Base-by-base conservation (phyloP, 495 filamentous ascomycete species). In the Aspergillus sparsus region DNA sequence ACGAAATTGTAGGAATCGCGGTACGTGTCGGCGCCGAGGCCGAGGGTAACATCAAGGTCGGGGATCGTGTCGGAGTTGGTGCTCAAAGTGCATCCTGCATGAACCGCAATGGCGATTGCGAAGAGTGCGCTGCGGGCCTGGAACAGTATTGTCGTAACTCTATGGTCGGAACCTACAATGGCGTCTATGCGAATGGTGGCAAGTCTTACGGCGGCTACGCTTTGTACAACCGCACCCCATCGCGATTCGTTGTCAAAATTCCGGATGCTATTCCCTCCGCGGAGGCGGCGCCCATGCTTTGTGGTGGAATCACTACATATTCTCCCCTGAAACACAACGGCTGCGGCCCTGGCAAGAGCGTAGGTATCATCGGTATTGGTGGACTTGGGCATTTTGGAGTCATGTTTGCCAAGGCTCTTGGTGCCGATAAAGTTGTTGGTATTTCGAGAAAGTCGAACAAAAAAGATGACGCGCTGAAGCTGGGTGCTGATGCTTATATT, bases 31-130 rank as follows among this genome's bases (percentile, higher is more conserved):
- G 90, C 34, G 76, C 72, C 52, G 77, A 87, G 46, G 86, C 79
- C 7, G 82, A 82, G 58, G 76, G 66, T 12, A 66, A 78, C 52
- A 74, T 93, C 69, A 86, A 88, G 59, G 71, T 90, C 37, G 91
- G 90, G n/a, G 90, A 93, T 69, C 82, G 89, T 39, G 88, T 92
- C 35, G 91, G 91, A 53, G 88, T 93, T 13, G 90, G 91, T 53
- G 89, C 90, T 5, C 90, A 93, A 73, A 77, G 76, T 34, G 76
- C 77, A 44, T 84, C 85, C 31, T 93, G 90, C 77, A 71, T 78
- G 55, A 72, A 78, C 60, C 62, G 62, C 13, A 61, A 62, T 18
- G 73, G 80, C 5, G 79, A 83, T 53, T 93, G 89, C 67, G 75
- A 83, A 41, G 84, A 85, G 37, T 92, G 90, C 68, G 61, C 75